Evolutionary conservation across 441 rosid species (phyloP).

Genomic region (Pelargonium australe): DNA sequence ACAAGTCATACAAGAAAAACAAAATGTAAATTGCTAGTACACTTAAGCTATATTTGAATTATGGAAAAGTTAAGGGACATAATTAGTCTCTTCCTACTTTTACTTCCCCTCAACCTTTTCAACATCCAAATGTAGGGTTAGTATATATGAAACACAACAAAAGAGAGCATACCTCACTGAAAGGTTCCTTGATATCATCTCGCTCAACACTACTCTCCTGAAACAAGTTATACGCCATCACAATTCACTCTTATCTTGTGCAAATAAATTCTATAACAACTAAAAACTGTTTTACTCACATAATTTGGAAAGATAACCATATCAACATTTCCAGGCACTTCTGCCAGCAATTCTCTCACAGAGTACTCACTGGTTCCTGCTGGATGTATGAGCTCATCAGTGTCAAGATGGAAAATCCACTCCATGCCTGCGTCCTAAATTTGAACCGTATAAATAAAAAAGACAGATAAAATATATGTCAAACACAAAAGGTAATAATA

Average conservation of each 20-base stretch:
- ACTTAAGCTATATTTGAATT: too few species aligned
- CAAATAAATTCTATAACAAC: not conserved
- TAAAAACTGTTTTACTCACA: constrained; percentile 43
- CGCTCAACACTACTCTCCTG: constrained; percentile 90
- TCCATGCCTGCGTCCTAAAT: constrained; percentile 70
- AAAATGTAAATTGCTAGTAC: too few species aligned
- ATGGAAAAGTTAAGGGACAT: too few species aligned
- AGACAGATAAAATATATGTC: not conserved
- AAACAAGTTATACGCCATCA: constrained; percentile 17
- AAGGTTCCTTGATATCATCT: constrained; percentile 77
- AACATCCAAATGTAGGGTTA: constrained; percentile 1
- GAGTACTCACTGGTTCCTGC: constrained; percentile 74
- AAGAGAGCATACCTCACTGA: constrained; percentile 55
- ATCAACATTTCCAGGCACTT: constrained; percentile 61
- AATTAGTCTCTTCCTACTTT: too few species aligned
- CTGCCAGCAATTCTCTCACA: constrained; percentile 57
- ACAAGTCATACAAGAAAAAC: too few species aligned
- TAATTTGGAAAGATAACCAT: constrained; percentile 80
- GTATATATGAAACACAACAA: not conserved
- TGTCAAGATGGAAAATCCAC: constrained; percentile 94
- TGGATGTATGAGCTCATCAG: constrained; percentile 81
- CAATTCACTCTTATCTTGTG: not conserved
- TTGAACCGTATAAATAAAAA: constrained; percentile 7
- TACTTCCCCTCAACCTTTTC: too few species aligned
- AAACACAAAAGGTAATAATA: not conserved